These are phyloP conservation scores for Fusarium pininemorale DNA, from an alignment of 2,329 filamentous ascomycete genomes.

Conservation along the genomic window DNA sequence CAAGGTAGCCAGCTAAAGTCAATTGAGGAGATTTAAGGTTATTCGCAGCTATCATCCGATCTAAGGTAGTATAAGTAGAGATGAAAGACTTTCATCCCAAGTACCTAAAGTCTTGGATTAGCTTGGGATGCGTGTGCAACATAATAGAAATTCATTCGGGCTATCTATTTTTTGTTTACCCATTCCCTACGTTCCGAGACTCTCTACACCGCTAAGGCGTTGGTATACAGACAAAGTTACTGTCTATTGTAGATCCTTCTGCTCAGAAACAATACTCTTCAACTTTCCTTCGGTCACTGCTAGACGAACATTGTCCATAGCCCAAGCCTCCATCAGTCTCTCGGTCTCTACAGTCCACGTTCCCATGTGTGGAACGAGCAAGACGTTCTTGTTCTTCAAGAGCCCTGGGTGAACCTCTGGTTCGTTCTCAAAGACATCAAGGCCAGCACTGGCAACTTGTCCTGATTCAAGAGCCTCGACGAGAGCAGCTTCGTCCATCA, in stretches of 20 bases:
- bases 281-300: slow-evolving; percentile 71
- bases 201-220: not conserved
- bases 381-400: slow-evolving; percentile 73
- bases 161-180: not conserved
- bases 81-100: not conserved
- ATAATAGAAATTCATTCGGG: too few relatives aligned
- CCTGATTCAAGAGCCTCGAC: slow-evolving; percentile 77
- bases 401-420: slow-evolving; percentile 79
- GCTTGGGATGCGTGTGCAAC: too few relatives aligned
- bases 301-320: slow-evolving; percentile 73
- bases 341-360: slow-evolving; percentile 78
- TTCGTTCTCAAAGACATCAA: slow-evolving; percentile 87
- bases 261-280: slow-evolving; percentile 77
- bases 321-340: slow-evolving; percentile 78
- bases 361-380: slow-evolving; percentile 87
- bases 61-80: not conserved
- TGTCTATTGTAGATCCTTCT: slow-evolving; percentile 52
- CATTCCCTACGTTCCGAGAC: not conserved
- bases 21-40: not conserved
- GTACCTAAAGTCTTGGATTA: not conserved
- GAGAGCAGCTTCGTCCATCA: slow-evolving; percentile 83
- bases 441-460: slow-evolving; percentile 74
- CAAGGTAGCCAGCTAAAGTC: not conserved
- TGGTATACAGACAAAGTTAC: not conserved
- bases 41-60: not conserved